phyloP scores from a whole-genome alignment of 2,329 filamentous ascomycete genomes.

The Aspergillus sergii region DNA sequence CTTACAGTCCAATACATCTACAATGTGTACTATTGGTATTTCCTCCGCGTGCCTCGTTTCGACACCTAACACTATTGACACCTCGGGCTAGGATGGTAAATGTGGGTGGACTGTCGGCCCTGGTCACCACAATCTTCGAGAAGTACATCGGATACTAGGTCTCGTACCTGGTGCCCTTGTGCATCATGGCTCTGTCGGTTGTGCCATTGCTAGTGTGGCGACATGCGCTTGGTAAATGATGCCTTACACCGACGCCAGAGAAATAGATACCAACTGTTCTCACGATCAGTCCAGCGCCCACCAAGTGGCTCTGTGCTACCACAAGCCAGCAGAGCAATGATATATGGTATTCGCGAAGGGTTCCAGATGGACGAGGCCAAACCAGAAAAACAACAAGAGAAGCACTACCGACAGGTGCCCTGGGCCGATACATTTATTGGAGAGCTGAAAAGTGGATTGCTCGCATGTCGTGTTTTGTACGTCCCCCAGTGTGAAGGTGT shows the following conservation, averaged over 20 bases:
- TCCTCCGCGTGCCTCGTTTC: not conserved
- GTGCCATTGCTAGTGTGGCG: not conserved
- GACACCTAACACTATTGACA: not conserved
- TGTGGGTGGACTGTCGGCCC: not conserved
- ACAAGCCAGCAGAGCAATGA: not conserved
- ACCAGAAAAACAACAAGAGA: constrained; percentile 1
- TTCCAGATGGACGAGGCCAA: not conserved
- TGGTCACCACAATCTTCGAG: not conserved
- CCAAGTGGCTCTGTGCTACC: not conserved
- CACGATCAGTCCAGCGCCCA: not conserved
- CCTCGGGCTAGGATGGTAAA: not conserved
- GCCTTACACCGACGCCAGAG: not conserved
- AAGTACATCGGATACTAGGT: constrained; percentile 1
- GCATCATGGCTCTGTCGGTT: not conserved
- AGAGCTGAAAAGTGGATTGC: not conserved
- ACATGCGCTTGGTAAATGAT: not conserved
- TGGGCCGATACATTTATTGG: constrained; percentile 2
- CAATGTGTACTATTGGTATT: constrained; percentile 2
- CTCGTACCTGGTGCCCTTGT: not conserved
- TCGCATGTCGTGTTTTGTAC: constrained; percentile 2
- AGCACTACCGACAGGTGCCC: not conserved
- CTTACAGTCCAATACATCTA: not conserved
- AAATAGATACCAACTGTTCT: not conserved
- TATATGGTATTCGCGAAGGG: not conserved
- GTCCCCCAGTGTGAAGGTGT: not conserved